phyloP scores from a whole-genome alignment of 108 stramenopile species.

The Nitzschia sp. region DNA sequence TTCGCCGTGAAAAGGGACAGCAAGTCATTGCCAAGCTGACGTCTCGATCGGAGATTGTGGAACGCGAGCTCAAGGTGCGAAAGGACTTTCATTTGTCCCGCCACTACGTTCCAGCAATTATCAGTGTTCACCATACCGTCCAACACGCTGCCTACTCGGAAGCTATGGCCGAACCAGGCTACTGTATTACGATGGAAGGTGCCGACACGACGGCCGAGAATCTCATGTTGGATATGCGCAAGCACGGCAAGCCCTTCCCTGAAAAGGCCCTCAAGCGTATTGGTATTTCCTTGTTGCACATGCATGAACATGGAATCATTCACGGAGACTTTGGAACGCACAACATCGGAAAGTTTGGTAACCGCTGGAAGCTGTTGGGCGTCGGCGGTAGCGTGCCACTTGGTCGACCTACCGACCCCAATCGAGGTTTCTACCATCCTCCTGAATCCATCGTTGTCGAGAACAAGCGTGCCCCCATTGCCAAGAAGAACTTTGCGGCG shows the following conservation, averaged over 20 bases:
- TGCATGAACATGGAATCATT: constrained; percentile 87
- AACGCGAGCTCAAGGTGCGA: constrained; percentile 81
- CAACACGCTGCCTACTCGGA: constrained; percentile 90
- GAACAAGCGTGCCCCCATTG: constrained; percentile 49
- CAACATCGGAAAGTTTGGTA: constrained; percentile 88
- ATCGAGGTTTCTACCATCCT: constrained; percentile 86
- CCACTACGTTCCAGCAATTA: constrained; percentile 89
- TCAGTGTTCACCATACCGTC: constrained; percentile 91
- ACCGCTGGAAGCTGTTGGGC: constrained; percentile 83
- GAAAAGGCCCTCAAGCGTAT: constrained; percentile 82
- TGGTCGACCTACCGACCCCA: constrained; percentile 73
- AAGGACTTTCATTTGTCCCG: constrained; percentile 87
- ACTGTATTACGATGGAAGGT: constrained; percentile 92
- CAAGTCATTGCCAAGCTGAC: constrained; percentile 89
- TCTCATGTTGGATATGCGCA: constrained; percentile 85
- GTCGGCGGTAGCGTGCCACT: constrained; percentile 82
- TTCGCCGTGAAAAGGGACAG: constrained; percentile 85
- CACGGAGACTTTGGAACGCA: constrained; percentile 91
- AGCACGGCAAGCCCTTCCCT: constrained; percentile 75
- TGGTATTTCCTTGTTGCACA: constrained; percentile 81
- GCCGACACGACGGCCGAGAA: constrained; percentile 91
- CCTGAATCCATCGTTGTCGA: constrained; percentile 81
- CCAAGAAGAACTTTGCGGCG: constrained; percentile 63
- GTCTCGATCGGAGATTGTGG: constrained; percentile 83
- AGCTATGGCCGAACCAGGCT: constrained; percentile 90